Evolutionary conservation across 352 stramenopile genomes (phyloP).

Genomic region (Globisporangium okanoganense): DNA sequence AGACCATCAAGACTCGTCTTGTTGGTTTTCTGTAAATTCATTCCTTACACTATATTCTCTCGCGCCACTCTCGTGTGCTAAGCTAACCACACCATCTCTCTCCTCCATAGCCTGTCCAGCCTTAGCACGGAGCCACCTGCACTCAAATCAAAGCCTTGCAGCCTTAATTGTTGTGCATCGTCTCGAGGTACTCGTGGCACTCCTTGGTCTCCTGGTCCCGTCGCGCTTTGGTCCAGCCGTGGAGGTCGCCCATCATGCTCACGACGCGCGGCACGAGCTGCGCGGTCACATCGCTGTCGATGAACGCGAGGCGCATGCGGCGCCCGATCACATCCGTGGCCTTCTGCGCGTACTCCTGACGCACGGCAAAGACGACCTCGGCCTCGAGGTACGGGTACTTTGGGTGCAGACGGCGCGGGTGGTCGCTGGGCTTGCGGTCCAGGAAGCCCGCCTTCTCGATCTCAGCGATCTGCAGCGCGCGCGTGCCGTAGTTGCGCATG

Average conservation of each 20-base stretch:
- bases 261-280: slow-evolving; percentile 86
- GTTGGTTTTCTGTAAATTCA: slow-evolving; percentile 8
- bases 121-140: neutral
- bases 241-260: slow-evolving; percentile 91
- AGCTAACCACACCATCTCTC: no score
- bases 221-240: slow-evolving; percentile 80
- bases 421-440: slow-evolving; percentile 79
- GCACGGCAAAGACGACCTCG: slow-evolving; percentile 92
- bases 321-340: slow-evolving; percentile 91
- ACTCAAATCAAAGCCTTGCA: slow-evolving; percentile 1
- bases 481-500: slow-evolving; percentile 95
- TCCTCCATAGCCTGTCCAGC: no score
- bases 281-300: slow-evolving; percentile 83
- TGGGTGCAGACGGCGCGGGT: slow-evolving; percentile 86
- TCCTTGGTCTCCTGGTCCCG: slow-evolving; percentile 72
- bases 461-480: slow-evolving; percentile 93
- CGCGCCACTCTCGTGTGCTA: neutral
- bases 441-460: slow-evolving; percentile 85
- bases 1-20: neutral
- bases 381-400: slow-evolving; percentile 95
- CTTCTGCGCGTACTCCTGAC: slow-evolving; percentile 94
- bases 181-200: slow-evolving; percentile 73
- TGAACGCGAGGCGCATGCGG: slow-evolving; percentile 91
- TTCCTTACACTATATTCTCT: slow-evolving; percentile 5
- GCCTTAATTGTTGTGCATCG: slow-evolving; percentile 78